Base-by-base conservation (phyloP, 2,329 filamentous ascomycete species). In the Calonectria pseudoreteaudii region DNA sequence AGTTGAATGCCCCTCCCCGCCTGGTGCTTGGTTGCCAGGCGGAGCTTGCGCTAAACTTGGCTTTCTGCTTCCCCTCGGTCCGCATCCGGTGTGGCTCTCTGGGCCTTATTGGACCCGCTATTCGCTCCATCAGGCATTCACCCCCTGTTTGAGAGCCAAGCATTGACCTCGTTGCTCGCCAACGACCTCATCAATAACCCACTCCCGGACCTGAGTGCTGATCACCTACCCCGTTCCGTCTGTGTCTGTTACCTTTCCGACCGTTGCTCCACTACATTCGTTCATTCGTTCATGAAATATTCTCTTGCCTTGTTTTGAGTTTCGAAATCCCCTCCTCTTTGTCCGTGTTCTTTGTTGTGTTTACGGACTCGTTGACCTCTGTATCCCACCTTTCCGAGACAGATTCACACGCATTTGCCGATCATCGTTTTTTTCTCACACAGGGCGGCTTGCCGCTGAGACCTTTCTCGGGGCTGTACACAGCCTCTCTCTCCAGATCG, bases 81-180 rank as follows among this genome's bases (percentile, higher is more conserved):
- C 75, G 73, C 77, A 75, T 80, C 77, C 71, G 78, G 76, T 74
- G 69, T 79, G 78, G 73, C 75, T 75, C 73, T 70, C 56, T 69
- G 71, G 68, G 66, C 47, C 66, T 62, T 52, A 60, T 41, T 38
- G 69, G 70, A 52, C 70, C 74, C 60, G 69, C 71, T 76, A 78
- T 78, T 80, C 74, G 75, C 58, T 78, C 65, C 53, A 70, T 72
- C 70, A 26, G 38, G 64, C 66, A 74, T 58, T 75, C 41, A 65
- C 70, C 71, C 71, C 71, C 49, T 60, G 71, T 71, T 62, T 56
- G 68, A 77, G 56, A 74, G 69, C 65, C 71, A 66, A 56, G 69
- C 74, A 64, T 62, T 62, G 71, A 67, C 73, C 56, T 75, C 73
- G 76, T 79, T 78, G 73, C 75, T 75, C 70, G 70, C 72, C 71